Percentiles rank a stretch among this genome's conserved stretches.
phyloP scores from a whole-genome alignment of 2,329 filamentous ascomycete species.

The Stenocarpella maydis region DNA sequence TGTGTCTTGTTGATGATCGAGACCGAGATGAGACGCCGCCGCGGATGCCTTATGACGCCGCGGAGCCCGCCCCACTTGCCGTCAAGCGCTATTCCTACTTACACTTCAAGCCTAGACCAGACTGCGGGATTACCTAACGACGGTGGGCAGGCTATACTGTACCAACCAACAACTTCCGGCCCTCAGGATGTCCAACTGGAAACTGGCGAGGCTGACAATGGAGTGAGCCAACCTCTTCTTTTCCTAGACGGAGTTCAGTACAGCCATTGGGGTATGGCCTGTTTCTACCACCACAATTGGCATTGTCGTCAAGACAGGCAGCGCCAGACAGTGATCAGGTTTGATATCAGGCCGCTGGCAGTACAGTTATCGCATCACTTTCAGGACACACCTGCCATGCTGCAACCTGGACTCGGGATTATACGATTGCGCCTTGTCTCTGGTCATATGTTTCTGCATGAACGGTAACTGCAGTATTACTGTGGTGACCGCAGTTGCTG shows the following conservation, averaged over 20 bases:
- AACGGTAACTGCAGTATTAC: not conserved
- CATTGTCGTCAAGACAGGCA: not conserved
- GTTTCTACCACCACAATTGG: too few relatives aligned
- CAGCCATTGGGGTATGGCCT: not conserved
- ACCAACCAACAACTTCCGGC: not conserved
- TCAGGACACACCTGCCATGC: too few relatives aligned
- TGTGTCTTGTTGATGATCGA: slow-evolving; percentile 34
- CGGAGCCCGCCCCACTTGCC: slow-evolving; percentile 19
- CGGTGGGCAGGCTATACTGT: not conserved
- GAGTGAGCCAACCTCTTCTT: not conserved
- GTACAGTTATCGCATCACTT: not conserved
- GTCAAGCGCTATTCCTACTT: too few relatives aligned
- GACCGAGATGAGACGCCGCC: slow-evolving; percentile 16
- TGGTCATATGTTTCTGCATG: too few relatives aligned
- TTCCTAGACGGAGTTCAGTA: not conserved
- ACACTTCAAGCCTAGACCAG: not conserved
- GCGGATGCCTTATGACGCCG: slow-evolving; percentile 31
- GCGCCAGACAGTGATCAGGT: too few relatives aligned
- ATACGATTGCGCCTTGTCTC: too few relatives aligned
- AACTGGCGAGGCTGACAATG: not conserved
- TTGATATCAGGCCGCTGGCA: not conserved
- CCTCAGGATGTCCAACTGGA: not conserved
- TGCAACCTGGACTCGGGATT: too few relatives aligned
- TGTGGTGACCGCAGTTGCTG: not conserved
- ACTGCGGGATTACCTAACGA: not conserved